Base-by-base conservation (phyloP, 2,329 filamentous ascomycete genomes). In the Aspergillus sp. region DNA sequence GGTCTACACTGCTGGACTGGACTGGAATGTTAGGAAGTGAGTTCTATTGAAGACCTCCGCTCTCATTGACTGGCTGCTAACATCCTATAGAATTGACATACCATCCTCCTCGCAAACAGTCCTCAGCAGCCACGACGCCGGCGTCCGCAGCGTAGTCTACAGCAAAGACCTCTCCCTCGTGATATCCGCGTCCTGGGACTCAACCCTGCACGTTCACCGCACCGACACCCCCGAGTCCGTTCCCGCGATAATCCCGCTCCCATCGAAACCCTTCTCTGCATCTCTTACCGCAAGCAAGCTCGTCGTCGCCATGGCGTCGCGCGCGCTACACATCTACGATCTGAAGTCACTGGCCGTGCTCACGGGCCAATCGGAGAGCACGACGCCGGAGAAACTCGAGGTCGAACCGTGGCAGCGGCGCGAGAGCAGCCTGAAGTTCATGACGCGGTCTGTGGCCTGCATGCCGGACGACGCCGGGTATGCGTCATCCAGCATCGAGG, bases 401-500 rank as follows among this genome's bases (percentile, higher is more conserved):
- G 63, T 86, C 33, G 74, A 83, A 53, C 88, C 89, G 0, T 95
- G 86, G 86, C 91, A 98, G 61, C 77, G 85, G 49, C 78, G 91
- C 39, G 91, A 98, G 60, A 93, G 85, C 32, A 93, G 83, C 15
- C 73, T 98, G 53, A 93, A 95, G 58, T 98, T 94, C 64, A 86
- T 95, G 69, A 96, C 89, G 1, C 77, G 91, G 38, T 84, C 85
- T 12, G 83, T 96, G 1, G 80, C 86, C 11, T 94, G 89, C 60
- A 96, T 98, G 91, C 89, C 91, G 10, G 88, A 91, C 49, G 91
- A 95, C 45, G 83, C 82, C 8, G 91, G 91, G 4, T 98, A 96
- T 57, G 88, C 89, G 7, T 89, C 82, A 1, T 85, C 78, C 37
- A 88, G 80, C 50, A 98, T 98, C 50, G 91, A 98, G 57, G 91